phyloP scores from a whole-genome alignment of 768 basidiomycete genomes.

The Russula abietina region DNA sequence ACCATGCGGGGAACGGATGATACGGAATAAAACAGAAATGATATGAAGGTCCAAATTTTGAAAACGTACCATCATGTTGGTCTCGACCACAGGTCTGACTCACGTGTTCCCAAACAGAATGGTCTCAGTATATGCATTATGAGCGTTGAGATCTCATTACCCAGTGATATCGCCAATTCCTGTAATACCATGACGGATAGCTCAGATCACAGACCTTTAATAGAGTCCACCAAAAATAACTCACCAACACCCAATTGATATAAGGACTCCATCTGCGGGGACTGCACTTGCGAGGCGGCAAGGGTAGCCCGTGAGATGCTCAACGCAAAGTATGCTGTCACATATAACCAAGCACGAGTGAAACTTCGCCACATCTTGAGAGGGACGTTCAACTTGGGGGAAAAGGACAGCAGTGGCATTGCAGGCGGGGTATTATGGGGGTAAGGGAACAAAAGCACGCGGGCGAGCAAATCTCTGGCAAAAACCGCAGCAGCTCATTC shows the following conservation, averaged over 20 bases:
- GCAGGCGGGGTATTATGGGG: background rate
- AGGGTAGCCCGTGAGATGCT: constrained; percentile 33
- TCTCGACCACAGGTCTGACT: constrained; percentile 68
- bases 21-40: background rate
- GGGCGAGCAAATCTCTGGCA: background rate
- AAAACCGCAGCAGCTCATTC: too few species aligned
- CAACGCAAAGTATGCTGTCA: constrained; percentile 9
- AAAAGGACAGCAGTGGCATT: constrained; percentile 7
- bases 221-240: background rate
- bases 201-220: constrained; percentile 4
- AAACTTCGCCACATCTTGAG: background rate
- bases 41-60: background rate
- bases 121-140: background rate
- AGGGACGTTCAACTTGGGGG: constrained; percentile 5
- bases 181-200: constrained; percentile 26
- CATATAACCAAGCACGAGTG: constrained; percentile 10
- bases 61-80: constrained; percentile 66
- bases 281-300: constrained; percentile 28
- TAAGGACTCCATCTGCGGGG: too few species aligned
- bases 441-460: background rate
- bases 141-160: constrained; percentile 32
- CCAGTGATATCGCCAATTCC: constrained; percentile 74
- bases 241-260: constrained; percentile 58
- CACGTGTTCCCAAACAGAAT: background rate
- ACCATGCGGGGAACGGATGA: background rate